phyloP scores from a whole-genome alignment of 768 basidiomycete species.

The Rhizopogon roseolus region DNA sequence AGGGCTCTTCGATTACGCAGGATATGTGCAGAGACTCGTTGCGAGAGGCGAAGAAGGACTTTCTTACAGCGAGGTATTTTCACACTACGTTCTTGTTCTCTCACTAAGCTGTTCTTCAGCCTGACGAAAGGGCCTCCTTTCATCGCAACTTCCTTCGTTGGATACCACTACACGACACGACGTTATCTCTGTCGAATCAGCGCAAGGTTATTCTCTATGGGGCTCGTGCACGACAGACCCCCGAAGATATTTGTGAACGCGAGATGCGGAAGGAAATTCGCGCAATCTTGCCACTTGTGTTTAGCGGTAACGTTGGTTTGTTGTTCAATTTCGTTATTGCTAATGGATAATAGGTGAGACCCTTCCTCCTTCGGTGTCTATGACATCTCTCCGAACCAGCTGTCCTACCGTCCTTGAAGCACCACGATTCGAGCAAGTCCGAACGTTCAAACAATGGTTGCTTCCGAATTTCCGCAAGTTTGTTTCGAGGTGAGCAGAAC shows the following conservation, averaged over 20 bases:
- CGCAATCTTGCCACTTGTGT: slow-evolving; percentile 58
- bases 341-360: slow-evolving; percentile 27
- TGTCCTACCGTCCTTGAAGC: slow-evolving; percentile 49
- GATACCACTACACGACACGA: slow-evolving; percentile 64
- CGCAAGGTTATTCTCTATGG: slow-evolving; percentile 70
- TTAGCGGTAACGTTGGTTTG: slow-evolving; percentile 43
- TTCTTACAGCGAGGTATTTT: slow-evolving; percentile 43
- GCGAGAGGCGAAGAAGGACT: slow-evolving; percentile 70
- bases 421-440: slow-evolving; percentile 71
- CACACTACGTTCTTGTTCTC: not conserved
- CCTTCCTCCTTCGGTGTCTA: slow-evolving; percentile 26
- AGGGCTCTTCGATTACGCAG: slow-evolving; percentile 69
- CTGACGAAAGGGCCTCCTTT: slow-evolving; percentile 36
- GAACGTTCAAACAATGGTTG: slow-evolving; percentile 68
- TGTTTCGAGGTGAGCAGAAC: slow-evolving; percentile 37
- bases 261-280: slow-evolving; percentile 71
- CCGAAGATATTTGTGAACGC: slow-evolving; percentile 66
- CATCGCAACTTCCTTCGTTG: slow-evolving; percentile 67
- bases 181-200: slow-evolving; percentile 58
- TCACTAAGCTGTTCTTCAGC: slow-evolving; percentile 4
- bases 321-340: not conserved
- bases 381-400: slow-evolving; percentile 31
- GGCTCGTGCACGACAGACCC: slow-evolving; percentile 59
- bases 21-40: slow-evolving; percentile 76
- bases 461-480: slow-evolving; percentile 61